Percentiles rank a stretch among this genome's conserved stretches.
Conservation (phyloP, 2,329 filamentous ascomycete genomes). For the Coccinonectria pachysandricola region DNA sequence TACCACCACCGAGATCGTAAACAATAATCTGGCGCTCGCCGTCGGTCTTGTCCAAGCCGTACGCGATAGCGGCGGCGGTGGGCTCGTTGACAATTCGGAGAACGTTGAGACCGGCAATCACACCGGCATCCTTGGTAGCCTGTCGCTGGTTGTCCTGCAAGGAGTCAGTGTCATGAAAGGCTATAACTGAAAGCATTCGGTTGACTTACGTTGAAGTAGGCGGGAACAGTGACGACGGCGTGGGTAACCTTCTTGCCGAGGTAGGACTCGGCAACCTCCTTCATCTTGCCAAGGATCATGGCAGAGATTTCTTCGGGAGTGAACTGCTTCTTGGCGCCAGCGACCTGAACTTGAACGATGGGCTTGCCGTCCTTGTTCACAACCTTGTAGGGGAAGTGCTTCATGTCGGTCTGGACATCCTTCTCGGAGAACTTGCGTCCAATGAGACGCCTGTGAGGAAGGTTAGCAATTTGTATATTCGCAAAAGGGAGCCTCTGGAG, state of each 20-base stretch:
- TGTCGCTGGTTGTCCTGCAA: constrained; percentile 77
- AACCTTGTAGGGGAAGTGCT: constrained; percentile 98
- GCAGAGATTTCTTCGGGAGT: constrained; percentile 73
- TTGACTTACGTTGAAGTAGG: constrained; percentile 72
- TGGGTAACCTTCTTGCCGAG: constrained; percentile 75
- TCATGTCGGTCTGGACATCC: constrained; percentile 85
- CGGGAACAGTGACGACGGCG: constrained; percentile 87
- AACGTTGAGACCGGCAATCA: constrained; percentile 86
- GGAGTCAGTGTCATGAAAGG: constrained; percentile 15
- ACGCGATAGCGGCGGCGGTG: constrained; percentile 89
- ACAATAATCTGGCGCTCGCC: constrained; percentile 83
- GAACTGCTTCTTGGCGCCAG: constrained; percentile 57
- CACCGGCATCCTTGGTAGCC: constrained; percentile 90
- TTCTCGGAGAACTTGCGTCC: constrained; percentile 75
- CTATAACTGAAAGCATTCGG: too few species aligned
- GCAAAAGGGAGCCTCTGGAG: neutral
- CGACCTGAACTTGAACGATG: constrained; percentile 63
- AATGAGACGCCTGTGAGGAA: constrained; percentile 57
- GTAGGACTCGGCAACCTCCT: constrained; percentile 70
- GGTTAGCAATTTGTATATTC: constrained; percentile 10
- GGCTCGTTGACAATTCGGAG: constrained; percentile 96
- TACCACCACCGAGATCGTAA: constrained; percentile 90
- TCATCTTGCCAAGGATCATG: constrained; percentile 79
- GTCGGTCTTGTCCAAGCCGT: constrained; percentile 80
- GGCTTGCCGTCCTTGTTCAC: constrained; percentile 85